Percentiles rank a stretch among this genome's conserved stretches.
Conservation (phyloP, 1,284 basidiomycete genomes). For the Flammula alnicola region DNA sequence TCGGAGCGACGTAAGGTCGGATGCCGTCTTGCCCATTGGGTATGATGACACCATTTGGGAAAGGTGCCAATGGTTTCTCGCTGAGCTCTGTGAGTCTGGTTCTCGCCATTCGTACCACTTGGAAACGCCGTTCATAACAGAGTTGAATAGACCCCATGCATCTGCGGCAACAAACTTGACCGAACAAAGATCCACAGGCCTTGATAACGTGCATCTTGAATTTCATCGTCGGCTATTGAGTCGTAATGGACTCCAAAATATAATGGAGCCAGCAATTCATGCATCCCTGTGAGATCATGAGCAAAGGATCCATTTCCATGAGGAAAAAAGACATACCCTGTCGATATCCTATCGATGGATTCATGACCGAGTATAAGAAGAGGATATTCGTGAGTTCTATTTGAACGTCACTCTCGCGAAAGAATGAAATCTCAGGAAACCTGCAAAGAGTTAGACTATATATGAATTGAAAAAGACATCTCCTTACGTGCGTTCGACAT, state of each 20-base stretch:
- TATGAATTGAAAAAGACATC: conserved; percentile 11
- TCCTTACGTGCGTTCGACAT: conserved; percentile 88
- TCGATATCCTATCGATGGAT: conserved; percentile 85
- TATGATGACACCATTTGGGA: conserved; percentile 50
- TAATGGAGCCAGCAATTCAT: conserved; percentile 88
- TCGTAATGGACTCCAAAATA: conserved; percentile 86
- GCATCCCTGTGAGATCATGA: conserved; percentile 68
- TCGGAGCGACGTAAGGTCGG: conserved; percentile 76
- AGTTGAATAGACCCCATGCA: conserved; percentile 79
- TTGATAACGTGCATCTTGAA: conserved; percentile 33
- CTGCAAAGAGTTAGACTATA: conserved; percentile 41
- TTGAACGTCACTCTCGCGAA: conserved; percentile 75
- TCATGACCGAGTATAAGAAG: conserved; percentile 78
- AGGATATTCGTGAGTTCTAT: conserved; percentile 83
- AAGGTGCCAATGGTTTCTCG: conserved; percentile 39
- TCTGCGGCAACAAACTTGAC: conserved; percentile 79
- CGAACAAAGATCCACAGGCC: conserved; percentile 66
- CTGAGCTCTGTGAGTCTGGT: conserved; percentile 33
- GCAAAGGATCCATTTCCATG: not conserved
- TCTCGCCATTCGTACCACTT: conserved; percentile 92
- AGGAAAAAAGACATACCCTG: conserved; percentile 55
- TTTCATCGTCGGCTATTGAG: conserved; percentile 52
- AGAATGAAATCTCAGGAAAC: conserved; percentile 91
- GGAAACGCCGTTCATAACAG: conserved; percentile 77
- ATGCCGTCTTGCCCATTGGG: conserved; percentile 51